phyloP scores from a whole-genome alignment of 176 grass and related monocot species.

The Zea mays region Zm-B73-REFERENCE-NAM-5.0 NC_050105.1:146276001-146276500 shows the following conservation, averaged over 20 bases:
- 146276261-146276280: background rate
- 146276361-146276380: too few relatives aligned
- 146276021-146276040: background rate
- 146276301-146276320: background rate
- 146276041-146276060: background rate
- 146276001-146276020: background rate
- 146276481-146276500: constrained; percentile 43
- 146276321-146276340: background rate
- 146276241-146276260: background rate
- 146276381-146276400: background rate
- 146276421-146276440: constrained; percentile 46
- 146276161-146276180: background rate
- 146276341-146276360: background rate
- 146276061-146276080: background rate
- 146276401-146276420: constrained; percentile 40
- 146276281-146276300: background rate
- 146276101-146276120: background rate
- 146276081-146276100: background rate
- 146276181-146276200: background rate
- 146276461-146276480: constrained; percentile 50
- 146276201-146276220: background rate
- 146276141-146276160: background rate
- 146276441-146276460: background rate
- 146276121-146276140: background rate
- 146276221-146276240: background rate